These are phyloP conservation scores for Rhodotorula sp. DNA, from an alignment of 1,284 basidiomycete genomes.

Conservation along the genomic window DNA sequence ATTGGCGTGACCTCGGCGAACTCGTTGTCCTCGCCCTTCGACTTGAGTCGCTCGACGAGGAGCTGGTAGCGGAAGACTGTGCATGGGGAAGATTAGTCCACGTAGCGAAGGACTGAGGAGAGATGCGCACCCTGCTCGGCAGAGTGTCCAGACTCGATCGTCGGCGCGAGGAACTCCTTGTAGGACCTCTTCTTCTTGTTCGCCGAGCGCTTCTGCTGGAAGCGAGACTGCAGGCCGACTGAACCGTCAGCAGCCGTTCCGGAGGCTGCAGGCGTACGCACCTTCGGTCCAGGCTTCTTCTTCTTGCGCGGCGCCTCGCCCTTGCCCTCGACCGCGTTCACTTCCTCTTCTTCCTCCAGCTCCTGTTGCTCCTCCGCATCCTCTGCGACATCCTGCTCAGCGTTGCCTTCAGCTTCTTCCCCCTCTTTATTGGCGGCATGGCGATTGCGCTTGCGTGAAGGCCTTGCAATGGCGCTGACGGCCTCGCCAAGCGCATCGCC, in stretches of 20 bases:
- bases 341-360: background rate
- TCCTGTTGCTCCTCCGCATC: background rate
- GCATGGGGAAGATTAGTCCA: too few relatives aligned
- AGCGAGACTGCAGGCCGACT: background rate
- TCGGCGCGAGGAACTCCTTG: slow-evolving; percentile 23
- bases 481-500: background rate
- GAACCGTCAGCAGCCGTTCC: background rate
- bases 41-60: slow-evolving; percentile 27
- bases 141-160: slow-evolving; percentile 27
- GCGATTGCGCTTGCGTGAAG: background rate
- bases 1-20: slow-evolving; percentile 21
- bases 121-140: slow-evolving; percentile 8
- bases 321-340: background rate
- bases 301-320: slow-evolving; percentile 1
- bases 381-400: background rate
- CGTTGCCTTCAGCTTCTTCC: background rate
- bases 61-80: slow-evolving; percentile 34
- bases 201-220: slow-evolving; percentile 18
- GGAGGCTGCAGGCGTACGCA: background rate
- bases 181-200: slow-evolving; percentile 22
- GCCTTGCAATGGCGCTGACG: background rate
- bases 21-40: slow-evolving; percentile 32
- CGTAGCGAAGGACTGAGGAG: too few relatives aligned
- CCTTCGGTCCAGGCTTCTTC: slow-evolving; percentile 5
- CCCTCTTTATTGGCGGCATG: background rate